Base-by-base conservation (phyloP, 805 yeast species). In the Myxozyma kluyveri region DNA sequence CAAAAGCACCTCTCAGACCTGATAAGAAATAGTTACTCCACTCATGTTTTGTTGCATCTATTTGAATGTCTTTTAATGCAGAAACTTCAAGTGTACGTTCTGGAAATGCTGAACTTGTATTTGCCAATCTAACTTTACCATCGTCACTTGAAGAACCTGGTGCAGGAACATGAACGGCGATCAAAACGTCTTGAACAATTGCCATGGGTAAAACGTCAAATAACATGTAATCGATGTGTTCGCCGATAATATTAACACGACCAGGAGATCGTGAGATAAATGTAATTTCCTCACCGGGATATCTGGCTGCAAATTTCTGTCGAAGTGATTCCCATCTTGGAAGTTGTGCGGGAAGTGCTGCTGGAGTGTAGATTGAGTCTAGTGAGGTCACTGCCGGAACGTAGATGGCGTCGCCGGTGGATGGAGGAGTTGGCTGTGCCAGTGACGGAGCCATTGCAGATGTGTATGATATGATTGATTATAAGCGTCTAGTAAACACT, bases 161-260 rank as follows among this genome's bases (percentile, higher is more conserved):
- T 12, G 42, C 41, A 29, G 40, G 44, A 18, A 42, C 61, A 27
- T 55, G 60, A 18, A 76, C 81, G 3, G 82, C 86, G 57, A 79
- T 78, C 43, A 82, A 66, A 47, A 83, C 78, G 61, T 83, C 87
- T 19, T 70, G 75, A 41, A 81, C 84, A 33, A 84, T 79, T 2
- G 90, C 88, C 83, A 84, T 79, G 17, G 89, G 89, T 59, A 84
- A 72, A 9, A 81, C 85, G 4, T 86, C 75, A 64, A 80, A 84
- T 61, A 77, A 75, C 58, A 79, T 77, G 65, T 83, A 84, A 68
- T 84, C 89, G 49, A 84, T 79, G 63, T 84, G 90, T 59, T 84
- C 89, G 33, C 90, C 89, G 50, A 84, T 81, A 52, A 84, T 69
- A 65, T 83, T 84, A 47, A 84, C 89, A 60, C 90, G 71, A 29